Evolutionary conservation across 768 basidiomycete species (phyloP).

Genomic region (Sporobolomyces phaffii): DNA sequence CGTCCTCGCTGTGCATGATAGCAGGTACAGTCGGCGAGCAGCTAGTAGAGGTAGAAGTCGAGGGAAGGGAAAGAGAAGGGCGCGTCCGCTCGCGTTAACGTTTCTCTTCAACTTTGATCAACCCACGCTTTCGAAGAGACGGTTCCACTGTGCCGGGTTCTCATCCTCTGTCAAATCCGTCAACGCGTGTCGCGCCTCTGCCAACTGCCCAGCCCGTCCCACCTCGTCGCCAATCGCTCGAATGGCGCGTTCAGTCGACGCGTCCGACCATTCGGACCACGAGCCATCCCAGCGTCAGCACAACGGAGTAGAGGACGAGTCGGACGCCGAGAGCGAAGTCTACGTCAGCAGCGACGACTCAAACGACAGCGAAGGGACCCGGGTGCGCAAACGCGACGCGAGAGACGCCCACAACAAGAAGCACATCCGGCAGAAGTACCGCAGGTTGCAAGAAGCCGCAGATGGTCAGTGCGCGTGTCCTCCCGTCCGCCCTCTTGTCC

Average conservation of each 20-base stretch:
- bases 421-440: conserved; percentile 54
- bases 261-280: neutral
- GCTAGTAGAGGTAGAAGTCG: too few species aligned
- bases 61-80: too few species aligned
- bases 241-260: conserved; percentile 5
- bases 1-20: too few species aligned
- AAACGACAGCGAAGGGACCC: conserved; percentile 1
- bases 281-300: neutral
- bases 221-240: neutral
- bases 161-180: neutral
- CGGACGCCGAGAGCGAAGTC: neutral
- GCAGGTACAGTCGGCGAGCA: too few species aligned
- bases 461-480: conserved; percentile 66
- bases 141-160: too few species aligned
- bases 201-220: neutral
- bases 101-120: too few species aligned
- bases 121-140: too few species aligned
- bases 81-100: too few species aligned
- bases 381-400: neutral
- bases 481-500: too few species aligned
- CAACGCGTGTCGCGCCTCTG: neutral
- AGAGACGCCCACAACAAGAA: conserved; percentile 9
- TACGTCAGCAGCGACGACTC: neutral
- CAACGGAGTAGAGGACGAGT: neutral
- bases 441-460: conserved; percentile 58